These are phyloP conservation scores for Pelargonium fulgidum DNA, from an alignment of 441 rosid genomes.

Conservation along the genomic window DNA sequence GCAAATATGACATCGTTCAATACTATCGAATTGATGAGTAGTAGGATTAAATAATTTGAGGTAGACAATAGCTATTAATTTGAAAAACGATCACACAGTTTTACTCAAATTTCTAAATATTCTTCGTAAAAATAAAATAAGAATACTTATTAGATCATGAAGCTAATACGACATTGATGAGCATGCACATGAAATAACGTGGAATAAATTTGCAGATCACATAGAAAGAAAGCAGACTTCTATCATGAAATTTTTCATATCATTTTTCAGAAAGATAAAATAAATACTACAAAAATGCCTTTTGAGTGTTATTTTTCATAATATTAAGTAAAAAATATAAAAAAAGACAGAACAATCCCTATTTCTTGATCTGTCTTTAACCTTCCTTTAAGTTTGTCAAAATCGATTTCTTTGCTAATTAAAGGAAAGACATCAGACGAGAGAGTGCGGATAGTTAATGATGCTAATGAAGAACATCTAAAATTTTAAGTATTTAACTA, in stretches of 20 bases:
- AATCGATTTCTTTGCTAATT: neutral
- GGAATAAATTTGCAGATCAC: too few relatives aligned
- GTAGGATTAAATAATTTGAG: neutral
- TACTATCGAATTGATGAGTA: neutral
- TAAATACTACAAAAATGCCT: neutral
- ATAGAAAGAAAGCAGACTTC: neutral
- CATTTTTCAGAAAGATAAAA: too few relatives aligned
- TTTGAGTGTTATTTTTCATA: neutral
- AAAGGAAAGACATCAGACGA: constrained; percentile 2
- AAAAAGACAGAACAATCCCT: neutral
- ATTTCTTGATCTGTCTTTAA: neutral
- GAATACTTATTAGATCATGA: too few relatives aligned
- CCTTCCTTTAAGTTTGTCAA: neutral
- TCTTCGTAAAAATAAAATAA: too few relatives aligned
- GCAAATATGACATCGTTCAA: neutral
- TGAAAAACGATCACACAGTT: too few relatives aligned
- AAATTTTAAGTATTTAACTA: neutral
- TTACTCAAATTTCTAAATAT: too few relatives aligned
- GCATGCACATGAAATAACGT: too few relatives aligned
- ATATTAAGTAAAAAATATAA: neutral
- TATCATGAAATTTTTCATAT: neutral
- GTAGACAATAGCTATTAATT: neutral
- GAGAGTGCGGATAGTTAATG: neutral
- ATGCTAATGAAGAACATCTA: neutral
- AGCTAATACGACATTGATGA: too few relatives aligned